phyloP scores from a whole-genome alignment of 805 yeast genomes.

The Candida incommunis region DNA sequence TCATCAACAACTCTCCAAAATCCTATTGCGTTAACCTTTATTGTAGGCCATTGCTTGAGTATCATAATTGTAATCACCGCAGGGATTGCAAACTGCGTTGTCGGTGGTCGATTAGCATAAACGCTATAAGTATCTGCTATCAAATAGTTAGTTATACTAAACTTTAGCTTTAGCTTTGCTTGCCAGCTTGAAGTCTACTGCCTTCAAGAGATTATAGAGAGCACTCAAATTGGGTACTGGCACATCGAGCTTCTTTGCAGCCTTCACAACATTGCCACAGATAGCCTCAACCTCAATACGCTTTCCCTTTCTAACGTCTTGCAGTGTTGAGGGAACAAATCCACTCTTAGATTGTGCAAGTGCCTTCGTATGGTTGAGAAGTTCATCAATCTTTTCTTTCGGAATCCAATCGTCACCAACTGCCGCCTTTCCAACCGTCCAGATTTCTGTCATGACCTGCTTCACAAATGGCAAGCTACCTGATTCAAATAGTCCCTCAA shows the following conservation, averaged over 20 bases:
- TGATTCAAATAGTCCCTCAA: slow-evolving; percentile 5
- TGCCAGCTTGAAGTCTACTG: slow-evolving; percentile 5
- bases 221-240: slow-evolving; percentile 6
- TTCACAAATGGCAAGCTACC: slow-evolving; percentile 2
- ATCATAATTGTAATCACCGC: too few species aligned
- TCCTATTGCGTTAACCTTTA: too few species aligned
- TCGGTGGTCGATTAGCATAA: too few species aligned
- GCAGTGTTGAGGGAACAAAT: slow-evolving; percentile 8
- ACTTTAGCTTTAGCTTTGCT: background rate
- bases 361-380: slow-evolving; percentile 1
- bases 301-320: slow-evolving; percentile 9
- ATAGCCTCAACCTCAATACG: slow-evolving; percentile 7
- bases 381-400: background rate
- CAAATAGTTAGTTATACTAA: too few species aligned
- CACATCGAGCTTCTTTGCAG: slow-evolving; percentile 5
- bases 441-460: slow-evolving; percentile 5
- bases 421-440: slow-evolving; percentile 5
- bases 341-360: slow-evolving; percentile 1
- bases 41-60: too few species aligned
- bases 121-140: too few species aligned
- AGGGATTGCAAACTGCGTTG: too few species aligned
- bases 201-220: slow-evolving; percentile 4
- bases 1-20: too few species aligned
- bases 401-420: slow-evolving; percentile 7
- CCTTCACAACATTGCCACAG: slow-evolving; percentile 6